Base-by-base conservation (phyloP, 2,329 filamentous ascomycete species). In the Fusarium newnesense region DNA sequence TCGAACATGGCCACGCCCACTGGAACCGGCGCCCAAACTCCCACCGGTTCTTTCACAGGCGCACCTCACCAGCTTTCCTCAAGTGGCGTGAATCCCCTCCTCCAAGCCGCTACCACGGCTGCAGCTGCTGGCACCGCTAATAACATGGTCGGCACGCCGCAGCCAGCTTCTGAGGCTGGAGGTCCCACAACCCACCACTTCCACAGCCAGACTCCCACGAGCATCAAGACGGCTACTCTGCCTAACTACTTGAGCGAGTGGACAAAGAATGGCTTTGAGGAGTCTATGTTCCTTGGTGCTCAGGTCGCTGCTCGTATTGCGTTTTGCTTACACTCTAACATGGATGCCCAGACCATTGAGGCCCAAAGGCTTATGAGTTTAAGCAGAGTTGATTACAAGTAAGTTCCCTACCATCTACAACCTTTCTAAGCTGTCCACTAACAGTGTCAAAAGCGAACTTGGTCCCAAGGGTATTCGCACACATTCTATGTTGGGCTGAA, bases 191-290 rank as follows among this genome's bases (percentile, higher is more conserved):
- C 81, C 28, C 85, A 87, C 74, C 88, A 90, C 79, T 89, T 87
- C 79, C 89, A 90, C 80, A 87, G 87, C 76, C 89, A 91, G 84
- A 96, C 94, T 12, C 95, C 95, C 1, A 97, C 93, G 30, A 92
- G 89, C 57, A 95, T 97, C 84, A 96, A 94, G 85, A 86, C 90
- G 34, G 90, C 94, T 34, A 89, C 90, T 74, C 86, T 94, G 75
- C 95, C 95, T 2, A 93, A 94, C 60, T 97, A 98, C 81, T 92
- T 97, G 75, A 90, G 92, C 16, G 95, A 97, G 81, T 98, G 95
- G 94, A 94, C 94, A 79, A 95, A 93, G 83, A 89, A 91, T 73
- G 86, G 89, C 63, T 88, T 89, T 78, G 95, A 98, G 78, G 95
- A 98, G 82, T 90, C 93, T 54, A 90, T 91, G 79, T 97, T 98